Evolutionary conservation across 768 basidiomycete species (phyloP).

Genomic region (Trametes sanguinea): DNA sequence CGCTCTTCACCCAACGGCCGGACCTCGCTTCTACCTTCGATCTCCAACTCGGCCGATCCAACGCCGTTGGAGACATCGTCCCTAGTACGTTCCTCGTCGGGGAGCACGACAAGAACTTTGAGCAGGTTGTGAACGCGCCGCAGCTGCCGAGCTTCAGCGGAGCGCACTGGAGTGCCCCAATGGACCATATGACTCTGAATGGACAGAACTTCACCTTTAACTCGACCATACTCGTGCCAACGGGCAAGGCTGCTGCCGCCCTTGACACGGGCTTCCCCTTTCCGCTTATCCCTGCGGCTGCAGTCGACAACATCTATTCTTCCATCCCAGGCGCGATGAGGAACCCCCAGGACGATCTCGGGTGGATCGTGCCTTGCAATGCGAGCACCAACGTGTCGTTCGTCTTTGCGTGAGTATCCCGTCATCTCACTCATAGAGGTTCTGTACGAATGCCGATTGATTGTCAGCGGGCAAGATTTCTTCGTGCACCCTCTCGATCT

Average conservation of each 20-base stretch:
- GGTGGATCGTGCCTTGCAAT: constrained; percentile 35
- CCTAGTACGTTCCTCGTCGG: constrained; percentile 33
- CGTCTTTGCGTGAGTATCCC: constrained; percentile 31
- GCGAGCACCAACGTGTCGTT: constrained; percentile 31
- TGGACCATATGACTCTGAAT: constrained; percentile 50
- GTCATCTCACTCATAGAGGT: not conserved
- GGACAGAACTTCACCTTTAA: constrained; percentile 52
- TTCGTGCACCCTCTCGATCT: constrained; percentile 40
- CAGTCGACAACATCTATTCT: constrained; percentile 35
- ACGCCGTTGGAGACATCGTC: constrained; percentile 25
- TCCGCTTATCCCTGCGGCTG: constrained; percentile 28
- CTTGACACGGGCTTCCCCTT: constrained; percentile 35
- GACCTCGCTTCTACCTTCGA: constrained; percentile 30
- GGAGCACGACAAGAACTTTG: constrained; percentile 27
- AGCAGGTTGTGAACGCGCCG: constrained; percentile 21
- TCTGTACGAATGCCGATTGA: no score
- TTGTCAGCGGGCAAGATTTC: constrained; percentile 40
- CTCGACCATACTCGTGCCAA: constrained; percentile 22
- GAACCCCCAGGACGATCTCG: constrained; percentile 12
- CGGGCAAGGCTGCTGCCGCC: constrained; percentile 29
- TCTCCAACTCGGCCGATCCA: constrained; percentile 28
- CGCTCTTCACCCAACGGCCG: constrained; percentile 29
- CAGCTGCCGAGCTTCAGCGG: constrained; percentile 41
- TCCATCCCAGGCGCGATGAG: constrained; percentile 33
- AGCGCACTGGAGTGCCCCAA: constrained; percentile 34